Evolutionary conservation across 306 rosid species (phyloP).

Genomic region (Begonia peltatifolia): DNA sequence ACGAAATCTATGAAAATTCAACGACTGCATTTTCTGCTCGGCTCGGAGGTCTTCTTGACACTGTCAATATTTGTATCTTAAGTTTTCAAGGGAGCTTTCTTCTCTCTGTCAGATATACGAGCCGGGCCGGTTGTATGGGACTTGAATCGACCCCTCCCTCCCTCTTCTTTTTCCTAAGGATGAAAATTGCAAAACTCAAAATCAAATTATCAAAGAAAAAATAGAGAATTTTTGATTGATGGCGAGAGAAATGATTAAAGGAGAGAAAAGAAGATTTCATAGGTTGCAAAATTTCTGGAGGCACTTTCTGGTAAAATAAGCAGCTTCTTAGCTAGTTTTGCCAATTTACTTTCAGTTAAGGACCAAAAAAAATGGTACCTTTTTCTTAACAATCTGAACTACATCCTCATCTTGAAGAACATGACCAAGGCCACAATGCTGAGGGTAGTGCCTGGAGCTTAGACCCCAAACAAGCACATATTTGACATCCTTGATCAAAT

Average conservation of each 20-base stretch:
- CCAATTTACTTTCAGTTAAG: too few species aligned
- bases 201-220: too few species aligned
- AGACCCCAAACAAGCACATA: constrained; percentile 95
- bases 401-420: constrained; percentile 78
- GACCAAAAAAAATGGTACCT: constrained; percentile 28
- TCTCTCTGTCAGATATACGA: constrained; percentile 89
- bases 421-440: constrained; percentile 83
- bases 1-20: too few species aligned
- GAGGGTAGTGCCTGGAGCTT: constrained; percentile 96
- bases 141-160: constrained; percentile 93
- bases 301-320: too few species aligned
- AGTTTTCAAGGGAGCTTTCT: constrained; percentile 89
- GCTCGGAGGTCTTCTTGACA: constrained; percentile 8
- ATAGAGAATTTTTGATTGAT: too few species aligned
- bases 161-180: constrained; percentile 77
- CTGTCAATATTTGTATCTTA: constrained; percentile 3
- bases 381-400: constrained; percentile 97
- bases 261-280: too few species aligned
- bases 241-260: too few species aligned
- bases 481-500: constrained; percentile 90
- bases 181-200: background rate
- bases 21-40: background rate
- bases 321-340: too few species aligned
- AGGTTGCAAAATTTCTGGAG: too few species aligned
- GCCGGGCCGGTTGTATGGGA: constrained; percentile 89